Evolutionary conservation across 2,329 filamentous ascomycete species (phyloP).

Genomic region (Stagonosporopsis chrysanthemi): DNA sequence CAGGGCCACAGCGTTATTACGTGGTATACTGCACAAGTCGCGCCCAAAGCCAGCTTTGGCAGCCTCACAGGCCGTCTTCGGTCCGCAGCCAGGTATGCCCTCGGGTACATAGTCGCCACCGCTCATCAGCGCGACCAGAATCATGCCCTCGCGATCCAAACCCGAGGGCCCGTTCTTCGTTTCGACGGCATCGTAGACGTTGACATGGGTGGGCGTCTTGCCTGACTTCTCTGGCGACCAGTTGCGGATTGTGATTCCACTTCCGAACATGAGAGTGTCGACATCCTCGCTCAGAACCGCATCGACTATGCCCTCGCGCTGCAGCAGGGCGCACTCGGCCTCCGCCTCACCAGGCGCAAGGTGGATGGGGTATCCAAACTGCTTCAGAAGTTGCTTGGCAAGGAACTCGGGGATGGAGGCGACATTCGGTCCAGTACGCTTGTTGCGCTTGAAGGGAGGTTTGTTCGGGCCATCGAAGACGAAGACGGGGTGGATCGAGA

Average conservation of each 20-base stretch:
- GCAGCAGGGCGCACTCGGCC: constrained; percentile 89
- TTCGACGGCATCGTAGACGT: constrained; percentile 73
- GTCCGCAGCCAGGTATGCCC: constrained; percentile 85
- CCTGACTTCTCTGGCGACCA: constrained; percentile 79
- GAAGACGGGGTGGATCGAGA: constrained; percentile 86
- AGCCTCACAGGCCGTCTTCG: constrained; percentile 88
- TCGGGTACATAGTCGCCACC: constrained; percentile 93
- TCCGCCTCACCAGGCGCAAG: constrained; percentile 94
- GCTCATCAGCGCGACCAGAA: constrained; percentile 91
- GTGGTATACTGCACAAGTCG: constrained; percentile 72
- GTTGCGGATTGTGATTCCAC: constrained; percentile 77
- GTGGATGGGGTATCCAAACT: constrained; percentile 86
- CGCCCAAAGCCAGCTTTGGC: constrained; percentile 86
- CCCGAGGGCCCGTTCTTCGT: constrained; percentile 64
- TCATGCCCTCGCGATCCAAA: constrained; percentile 86
- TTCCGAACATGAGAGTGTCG: constrained; percentile 97
- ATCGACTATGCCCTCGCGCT: constrained; percentile 74
- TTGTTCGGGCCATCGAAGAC: constrained; percentile 90
- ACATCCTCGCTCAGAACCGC: constrained; percentile 96
- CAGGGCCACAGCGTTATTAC: constrained; percentile 66
- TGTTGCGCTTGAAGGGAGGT: constrained; percentile 87
- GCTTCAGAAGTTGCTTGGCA: constrained; percentile 81
- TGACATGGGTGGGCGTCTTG: constrained; percentile 83
- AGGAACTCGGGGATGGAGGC: constrained; percentile 74
- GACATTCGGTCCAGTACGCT: constrained; percentile 69